Percentiles rank a stretch among this genome's conserved stretches.
phyloP scores from a whole-genome alignment of 148 eudicot species.

The Vaccinium myrtillus region DNA sequence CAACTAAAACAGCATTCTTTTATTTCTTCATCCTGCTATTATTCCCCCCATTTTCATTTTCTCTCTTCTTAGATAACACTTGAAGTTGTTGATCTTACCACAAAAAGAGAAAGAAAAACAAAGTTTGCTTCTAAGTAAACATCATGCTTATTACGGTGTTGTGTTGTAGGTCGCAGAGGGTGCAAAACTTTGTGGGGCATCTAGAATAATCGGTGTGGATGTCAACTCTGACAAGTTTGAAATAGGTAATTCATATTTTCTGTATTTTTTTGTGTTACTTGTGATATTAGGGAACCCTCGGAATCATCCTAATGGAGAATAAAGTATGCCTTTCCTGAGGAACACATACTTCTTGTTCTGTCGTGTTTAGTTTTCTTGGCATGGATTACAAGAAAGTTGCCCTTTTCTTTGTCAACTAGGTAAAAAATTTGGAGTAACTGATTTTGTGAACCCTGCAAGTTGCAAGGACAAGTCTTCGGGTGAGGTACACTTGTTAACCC shows the following conservation, averaged over 20 bases:
- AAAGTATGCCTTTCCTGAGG: background rate
- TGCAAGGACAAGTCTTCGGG: slow-evolving; percentile 53
- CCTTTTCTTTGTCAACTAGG: slow-evolving; percentile 33
- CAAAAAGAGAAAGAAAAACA: background rate
- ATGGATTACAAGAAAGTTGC: background rate
- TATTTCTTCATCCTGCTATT: background rate
- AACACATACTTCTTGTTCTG: background rate
- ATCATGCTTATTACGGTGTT: background rate
- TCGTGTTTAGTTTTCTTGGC: background rate
- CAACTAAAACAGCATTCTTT: background rate
- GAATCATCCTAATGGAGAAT: background rate
- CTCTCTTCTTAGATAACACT: background rate
- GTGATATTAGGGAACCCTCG: background rate
- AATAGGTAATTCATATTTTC: slow-evolving; percentile 35
- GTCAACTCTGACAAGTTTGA: slow-evolving; percentile 70
- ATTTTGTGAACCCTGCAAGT: slow-evolving; percentile 56
- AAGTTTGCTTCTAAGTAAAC: background rate
- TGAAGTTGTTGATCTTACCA: background rate
- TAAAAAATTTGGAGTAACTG: slow-evolving; percentile 76
- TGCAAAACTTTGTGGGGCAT: slow-evolving; percentile 82
- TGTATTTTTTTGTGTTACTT: background rate
- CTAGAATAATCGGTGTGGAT: slow-evolving; percentile 85
- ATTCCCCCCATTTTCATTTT: background rate
- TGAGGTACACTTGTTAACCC: slow-evolving; percentile 44
- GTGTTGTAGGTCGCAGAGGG: slow-evolving; percentile 82